A percentile compares a stretch with the other conserved stretches of the same genome.
These are phyloP conservation scores for Neurospora sp. DNA, from an alignment of 495 filamentous ascomycete genomes.

Conservation along the genomic window DNA sequence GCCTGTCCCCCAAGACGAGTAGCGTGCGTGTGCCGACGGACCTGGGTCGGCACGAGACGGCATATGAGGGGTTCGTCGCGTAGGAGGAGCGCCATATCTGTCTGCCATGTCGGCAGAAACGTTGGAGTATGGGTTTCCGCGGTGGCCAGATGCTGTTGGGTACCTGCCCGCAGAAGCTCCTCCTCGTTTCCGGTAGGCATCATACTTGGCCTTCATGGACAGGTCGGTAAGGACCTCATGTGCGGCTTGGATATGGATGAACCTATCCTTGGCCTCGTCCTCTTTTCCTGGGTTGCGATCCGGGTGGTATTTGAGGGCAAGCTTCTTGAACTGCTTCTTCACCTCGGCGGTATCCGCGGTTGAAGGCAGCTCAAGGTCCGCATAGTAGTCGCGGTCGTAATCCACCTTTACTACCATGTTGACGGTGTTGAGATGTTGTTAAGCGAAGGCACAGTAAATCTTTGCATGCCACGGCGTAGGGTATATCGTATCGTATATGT, in stretches of 20 bases:
- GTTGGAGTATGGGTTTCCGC: constrained; percentile 43
- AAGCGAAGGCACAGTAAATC: background rate
- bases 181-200: constrained; percentile 47
- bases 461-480: background rate
- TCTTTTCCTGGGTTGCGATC: constrained; percentile 83
- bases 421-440: constrained; percentile 8
- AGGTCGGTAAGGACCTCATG: constrained; percentile 73
- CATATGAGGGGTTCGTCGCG: constrained; percentile 24
- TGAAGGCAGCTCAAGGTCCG: constrained; percentile 60
- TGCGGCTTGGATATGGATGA: constrained; percentile 76
- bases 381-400: constrained; percentile 71
- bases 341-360: constrained; percentile 60
- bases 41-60: constrained; percentile 21
- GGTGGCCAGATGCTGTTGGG: constrained; percentile 33
- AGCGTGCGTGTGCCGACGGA: constrained; percentile 4
- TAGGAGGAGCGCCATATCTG: constrained; percentile 33
- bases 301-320: constrained; percentile 79
- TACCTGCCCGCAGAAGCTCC: constrained; percentile 13
- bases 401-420: constrained; percentile 65
- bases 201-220: constrained; percentile 59
- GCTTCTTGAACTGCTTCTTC: constrained; percentile 77
- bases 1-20: constrained; percentile 18
- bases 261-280: constrained; percentile 64
- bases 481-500: background rate
- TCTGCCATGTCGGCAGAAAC: constrained; percentile 27